Evolutionary conservation across 768 basidiomycete genomes (phyloP).

Genomic region (Dioszegia hungarica): DNA sequence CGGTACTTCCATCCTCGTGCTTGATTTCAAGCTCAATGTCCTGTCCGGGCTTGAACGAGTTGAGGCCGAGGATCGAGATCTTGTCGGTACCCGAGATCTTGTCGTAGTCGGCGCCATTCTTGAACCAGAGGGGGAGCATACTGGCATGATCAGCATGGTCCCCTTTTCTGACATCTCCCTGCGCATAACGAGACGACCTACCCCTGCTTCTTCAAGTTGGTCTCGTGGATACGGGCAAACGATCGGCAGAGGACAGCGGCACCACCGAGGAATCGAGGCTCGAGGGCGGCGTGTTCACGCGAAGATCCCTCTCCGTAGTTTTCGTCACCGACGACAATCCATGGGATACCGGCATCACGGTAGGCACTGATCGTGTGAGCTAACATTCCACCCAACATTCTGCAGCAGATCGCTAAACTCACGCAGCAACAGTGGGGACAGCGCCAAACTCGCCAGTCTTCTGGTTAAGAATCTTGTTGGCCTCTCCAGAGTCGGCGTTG

Average conservation of each 20-base stretch:
- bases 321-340: conserved; percentile 85
- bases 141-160: not conserved
- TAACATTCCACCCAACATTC: no score
- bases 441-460: conserved; percentile 75
- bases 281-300: conserved; percentile 76
- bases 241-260: conserved; percentile 92
- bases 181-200: no score
- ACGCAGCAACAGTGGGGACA: conserved; percentile 76
- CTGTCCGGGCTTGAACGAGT: conserved; percentile 85
- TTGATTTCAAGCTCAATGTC: conserved; percentile 75
- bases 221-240: conserved; percentile 91
- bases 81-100: conserved; percentile 80
- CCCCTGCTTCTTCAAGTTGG: conserved; percentile 85
- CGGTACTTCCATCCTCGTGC: conserved; percentile 73
- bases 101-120: conserved; percentile 87
- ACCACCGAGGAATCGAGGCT: conserved; percentile 55
- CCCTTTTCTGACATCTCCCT: no score
- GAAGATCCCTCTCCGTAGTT: conserved; percentile 97
- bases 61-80: conserved; percentile 82
- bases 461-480: conserved; percentile 86
- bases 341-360: conserved; percentile 82
- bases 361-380: conserved; percentile 55
- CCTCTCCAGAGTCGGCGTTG: conserved; percentile 89
- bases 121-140: conserved; percentile 94
- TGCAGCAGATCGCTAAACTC: no score